Evolutionary conservation across 345 rosid species (phyloP), one percentile per base, ranked within the genome.

Genomic region (Abelmoschus esculentus): DNA sequence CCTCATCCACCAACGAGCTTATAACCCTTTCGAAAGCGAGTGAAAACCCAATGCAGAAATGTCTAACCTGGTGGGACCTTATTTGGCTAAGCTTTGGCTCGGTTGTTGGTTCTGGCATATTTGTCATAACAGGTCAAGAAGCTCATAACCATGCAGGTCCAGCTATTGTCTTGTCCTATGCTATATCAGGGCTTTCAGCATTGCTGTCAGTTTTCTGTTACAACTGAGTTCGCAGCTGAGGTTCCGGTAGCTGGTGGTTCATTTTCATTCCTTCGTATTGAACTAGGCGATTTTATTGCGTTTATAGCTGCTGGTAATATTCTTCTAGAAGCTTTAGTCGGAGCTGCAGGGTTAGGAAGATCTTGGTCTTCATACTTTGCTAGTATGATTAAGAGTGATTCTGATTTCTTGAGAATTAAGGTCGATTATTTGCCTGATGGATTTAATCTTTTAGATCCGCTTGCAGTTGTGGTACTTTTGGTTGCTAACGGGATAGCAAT

Each of bases 21-120:
- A 77, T 90, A 38, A 81, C 78, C 62, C 86, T 84, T 15, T 85
- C 67, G 4, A 81, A 78, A 17, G 92, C 81, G 60, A 93, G 98
- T 76, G 85, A 84, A 79, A 80, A 87, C 67, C 80, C 91, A 1
- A 81, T 93, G 92, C 75, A 79, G 5, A 84, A 86, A 6, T 93
- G 98, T 81, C 96, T 93, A 80, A 83, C 83, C 2, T 90, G 98
- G 97, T 93, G 98, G 98, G 98, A 93, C 67, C 86, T 93, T n/a
- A 80, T 87, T 69, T 93, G 98, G 98, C 80, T 93, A 29, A 78
- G 92, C 80, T 91, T 89, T 72, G 98, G 97, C 26, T 85, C 95
- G 7, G 97, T 90, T 7, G 98, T 93, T 50, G 97, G 97, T 2
- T 93, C 97, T 4, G 98, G 98, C 47, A 92, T 93, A 68, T 93